Evolutionary conservation across 257 asterid genomes (phyloP), one percentile per base, ranked within the genome.

Genomic region (Plantago elongata): DNA sequence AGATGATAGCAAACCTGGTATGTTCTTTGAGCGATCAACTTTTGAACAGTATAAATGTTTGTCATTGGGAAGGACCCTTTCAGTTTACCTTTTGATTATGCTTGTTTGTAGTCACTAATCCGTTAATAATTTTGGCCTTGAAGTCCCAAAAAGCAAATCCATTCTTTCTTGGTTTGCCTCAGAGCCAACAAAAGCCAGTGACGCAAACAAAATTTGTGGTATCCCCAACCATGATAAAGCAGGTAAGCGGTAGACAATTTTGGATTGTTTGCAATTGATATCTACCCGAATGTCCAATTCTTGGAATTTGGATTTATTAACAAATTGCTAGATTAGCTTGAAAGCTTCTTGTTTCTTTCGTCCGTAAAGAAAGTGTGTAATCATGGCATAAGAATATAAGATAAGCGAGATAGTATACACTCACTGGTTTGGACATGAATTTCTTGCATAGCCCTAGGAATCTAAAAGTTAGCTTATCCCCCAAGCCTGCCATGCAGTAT

Each of bases 111-210:
- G 43, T 61, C 22, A 1, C 45, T 68, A 27, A 66, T 45, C 59
- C 42, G 13, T 74, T 65, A 11, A 58, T 65, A 40, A 57, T 61
- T 61, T 70, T 66, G 48, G 51, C 63, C 63, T 67, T 56, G 71
- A 77, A 92, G 97, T 73, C 61, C 80, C 69, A 48, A 81, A 74
- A 81, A 83, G 75, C 68, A 79, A 74, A 46, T 79, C 93, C 63
- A 86, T 92, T 63, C 90, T 78, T 43, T 80, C 99, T 61, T 92
- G 97, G 99, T 85, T 89, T 62, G 73, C 73, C 62, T 72, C 87
- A 40, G 56, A 78, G 45, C 74, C 93, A 50, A 66, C 72, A 61
- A 80, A 78, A 74, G 72, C 70, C 50, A 61, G 66, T 70, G 62
- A 60, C 67, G 72, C 27, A 55, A 69, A 58, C 45, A 57, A 54